Evolutionary conservation across 2,329 filamentous ascomycete species (phyloP).

Genomic region (Fusarium phyllophilum): DNA sequence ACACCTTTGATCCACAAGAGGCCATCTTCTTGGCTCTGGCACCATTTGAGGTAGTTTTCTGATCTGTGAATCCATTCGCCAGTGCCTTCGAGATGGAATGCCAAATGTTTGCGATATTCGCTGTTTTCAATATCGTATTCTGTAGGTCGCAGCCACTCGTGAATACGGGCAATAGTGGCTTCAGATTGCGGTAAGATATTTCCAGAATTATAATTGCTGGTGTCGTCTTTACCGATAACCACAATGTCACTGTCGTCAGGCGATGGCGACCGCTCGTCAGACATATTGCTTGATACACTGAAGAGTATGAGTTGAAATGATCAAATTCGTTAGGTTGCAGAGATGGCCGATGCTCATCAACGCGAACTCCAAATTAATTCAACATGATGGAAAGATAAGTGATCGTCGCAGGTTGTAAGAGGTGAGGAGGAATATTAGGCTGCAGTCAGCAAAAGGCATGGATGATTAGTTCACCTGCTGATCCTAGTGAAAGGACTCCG

Average conservation of each 20-base stretch:
- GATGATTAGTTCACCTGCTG: background rate
- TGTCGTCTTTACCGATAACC: conserved; percentile 26
- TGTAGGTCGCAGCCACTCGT: conserved; percentile 32
- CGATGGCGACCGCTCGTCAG: background rate
- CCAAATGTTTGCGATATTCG: conserved; percentile 35
- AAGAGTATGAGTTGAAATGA: background rate
- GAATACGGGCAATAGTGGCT: conserved; percentile 39
- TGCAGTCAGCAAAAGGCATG: background rate
- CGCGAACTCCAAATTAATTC: accelerated
- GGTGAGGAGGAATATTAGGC: background rate
- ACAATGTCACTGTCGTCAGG: conserved; percentile 21
- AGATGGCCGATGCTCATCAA: background rate
- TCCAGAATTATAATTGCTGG: conserved; percentile 47
- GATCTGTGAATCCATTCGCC: conserved; percentile 22
- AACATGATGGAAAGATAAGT: background rate
- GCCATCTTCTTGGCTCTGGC: conserved; percentile 10
- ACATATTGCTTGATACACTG: background rate
- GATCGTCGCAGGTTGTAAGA: background rate
- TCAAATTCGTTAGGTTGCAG: accelerated
- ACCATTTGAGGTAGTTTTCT: conserved; percentile 21
- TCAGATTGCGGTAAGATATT: conserved; percentile 46
- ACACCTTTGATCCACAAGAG: conserved; percentile 47
- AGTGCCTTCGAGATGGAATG: conserved; percentile 23
- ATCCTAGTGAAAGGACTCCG: background rate
- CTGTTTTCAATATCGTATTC: conserved; percentile 25